phyloP scores from a whole-genome alignment of 2,329 filamentous ascomycete genomes.

The Neofusicoccum cordaticola region DNA sequence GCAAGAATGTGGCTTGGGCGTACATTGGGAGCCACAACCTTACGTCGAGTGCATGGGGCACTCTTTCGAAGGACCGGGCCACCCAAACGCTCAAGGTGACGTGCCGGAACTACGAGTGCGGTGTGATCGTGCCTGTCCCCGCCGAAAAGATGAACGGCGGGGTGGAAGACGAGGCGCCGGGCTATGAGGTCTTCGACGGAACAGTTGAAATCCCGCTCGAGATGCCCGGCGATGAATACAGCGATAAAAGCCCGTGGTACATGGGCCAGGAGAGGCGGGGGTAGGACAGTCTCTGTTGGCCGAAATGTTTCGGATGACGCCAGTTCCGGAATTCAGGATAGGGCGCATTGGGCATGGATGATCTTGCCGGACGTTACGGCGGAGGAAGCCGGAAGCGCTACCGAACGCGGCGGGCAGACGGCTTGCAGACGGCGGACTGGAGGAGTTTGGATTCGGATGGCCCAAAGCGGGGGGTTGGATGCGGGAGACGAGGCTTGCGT shows the following conservation, averaged over 20 bases:
- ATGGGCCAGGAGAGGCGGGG: not conserved
- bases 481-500: not conserved
- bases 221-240: slow-evolving; percentile 55
- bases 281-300: not conserved
- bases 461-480: not conserved
- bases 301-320: not conserved
- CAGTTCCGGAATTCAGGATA: not conserved
- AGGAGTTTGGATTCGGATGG: not conserved
- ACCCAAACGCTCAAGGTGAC: slow-evolving; percentile 71
- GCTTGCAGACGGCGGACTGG: not conserved
- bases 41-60: slow-evolving; percentile 92
- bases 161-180: slow-evolving; percentile 28
- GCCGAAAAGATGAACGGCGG: slow-evolving; percentile 19
- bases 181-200: slow-evolving; percentile 51
- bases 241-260: slow-evolving; percentile 45
- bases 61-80: slow-evolving; percentile 65
- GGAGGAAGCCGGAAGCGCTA: not conserved
- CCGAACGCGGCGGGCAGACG: not conserved
- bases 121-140: slow-evolving; percentile 68
- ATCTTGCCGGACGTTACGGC: not conserved
- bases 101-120: slow-evolving; percentile 94
- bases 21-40: slow-evolving; percentile 91
- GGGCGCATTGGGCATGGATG: not conserved
- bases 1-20: slow-evolving; percentile 59
- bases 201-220: slow-evolving; percentile 63